These are phyloP conservation scores for Rhododendron kiyosumense DNA, from an alignment of 148 eudicot genomes.

Conservation along the genomic window DNA sequence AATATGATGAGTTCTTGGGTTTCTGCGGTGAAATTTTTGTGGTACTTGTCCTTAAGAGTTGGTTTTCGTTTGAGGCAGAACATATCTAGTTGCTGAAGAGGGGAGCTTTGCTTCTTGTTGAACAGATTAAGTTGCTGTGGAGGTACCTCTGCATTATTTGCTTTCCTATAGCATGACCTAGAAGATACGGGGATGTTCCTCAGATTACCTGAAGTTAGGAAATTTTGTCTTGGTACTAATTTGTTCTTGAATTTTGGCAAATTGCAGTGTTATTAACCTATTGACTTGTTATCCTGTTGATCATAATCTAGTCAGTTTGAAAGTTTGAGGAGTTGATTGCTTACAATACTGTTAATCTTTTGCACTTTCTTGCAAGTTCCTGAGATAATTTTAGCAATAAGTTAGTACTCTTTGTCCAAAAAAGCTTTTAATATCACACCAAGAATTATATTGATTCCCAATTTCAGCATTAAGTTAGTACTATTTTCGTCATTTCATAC, in stretches of 20 bases:
- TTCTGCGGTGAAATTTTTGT: slow-evolving; percentile 30
- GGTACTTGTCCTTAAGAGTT: slow-evolving; percentile 15
- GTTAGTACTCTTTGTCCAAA: neutral
- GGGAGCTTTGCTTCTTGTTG: slow-evolving; percentile 6
- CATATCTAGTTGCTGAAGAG: slow-evolving; percentile 14
- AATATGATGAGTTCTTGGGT: slow-evolving; percentile 23
- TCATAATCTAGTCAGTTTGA: neutral
- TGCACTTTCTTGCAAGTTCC: neutral
- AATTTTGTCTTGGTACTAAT: slow-evolving; percentile 28
- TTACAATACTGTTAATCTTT: neutral
- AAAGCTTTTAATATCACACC: neutral
- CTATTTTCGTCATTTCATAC: neutral
- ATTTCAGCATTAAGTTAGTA: neutral
- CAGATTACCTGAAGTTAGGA: slow-evolving; percentile 17
- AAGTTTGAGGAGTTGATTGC: neutral
- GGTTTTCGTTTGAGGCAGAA: slow-evolving; percentile 28
- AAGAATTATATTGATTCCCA: neutral
- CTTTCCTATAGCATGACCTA: neutral
- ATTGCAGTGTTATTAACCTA: neutral
- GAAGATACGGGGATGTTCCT: neutral
- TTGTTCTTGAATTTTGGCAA: slow-evolving; percentile 8
- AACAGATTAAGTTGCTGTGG: neutral
- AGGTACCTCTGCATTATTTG: neutral
- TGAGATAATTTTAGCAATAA: neutral
- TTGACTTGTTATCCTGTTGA: neutral